phyloP scores from a whole-genome alignment of 1,139 yeast genomes.

The Magnusiomyces paraingens region DNA sequence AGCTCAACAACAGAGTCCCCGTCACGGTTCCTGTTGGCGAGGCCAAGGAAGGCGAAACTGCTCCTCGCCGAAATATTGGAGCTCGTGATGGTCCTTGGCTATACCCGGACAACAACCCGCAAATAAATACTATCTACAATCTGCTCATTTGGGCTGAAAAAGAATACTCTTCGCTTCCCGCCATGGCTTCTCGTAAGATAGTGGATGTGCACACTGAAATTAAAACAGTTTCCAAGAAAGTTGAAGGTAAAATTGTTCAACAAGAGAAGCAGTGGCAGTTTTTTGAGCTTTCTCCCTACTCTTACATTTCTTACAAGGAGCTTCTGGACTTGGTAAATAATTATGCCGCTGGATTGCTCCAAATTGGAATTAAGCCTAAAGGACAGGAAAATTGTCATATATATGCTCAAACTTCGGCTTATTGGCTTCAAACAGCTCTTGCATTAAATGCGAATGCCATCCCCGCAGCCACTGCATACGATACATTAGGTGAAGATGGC shows the following conservation, averaged over 20 bases:
- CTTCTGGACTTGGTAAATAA: constrained; percentile 45
- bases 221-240: constrained; percentile 64
- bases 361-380: constrained; percentile 64
- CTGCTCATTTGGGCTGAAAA: constrained; percentile 57
- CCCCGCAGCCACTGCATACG: constrained; percentile 94
- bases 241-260: constrained; percentile 66
- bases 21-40: constrained; percentile 63
- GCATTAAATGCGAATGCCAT: constrained; percentile 73
- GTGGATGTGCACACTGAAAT: constrained; percentile 68
- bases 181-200: constrained; percentile 79
- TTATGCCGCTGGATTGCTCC: constrained; percentile 69
- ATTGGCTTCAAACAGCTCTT: constrained; percentile 85
- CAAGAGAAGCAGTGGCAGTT: constrained; percentile 84
- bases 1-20: neutral
- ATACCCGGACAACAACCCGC: constrained; percentile 31
- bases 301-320: constrained; percentile 57
- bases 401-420: constrained; percentile 74
- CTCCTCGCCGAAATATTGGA: constrained; percentile 72
- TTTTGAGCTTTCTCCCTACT: constrained; percentile 71
- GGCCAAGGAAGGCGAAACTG: constrained; percentile 80
- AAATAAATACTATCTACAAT: constrained; percentile 58
- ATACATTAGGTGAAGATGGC: constrained; percentile 90
- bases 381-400: constrained; percentile 65
- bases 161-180: constrained; percentile 47
- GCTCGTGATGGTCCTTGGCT: constrained; percentile 46